These are phyloP conservation scores for Orychophragmus violaceus DNA, from an alignment of 345 rosid species.

Conservation along the genomic window DNA sequence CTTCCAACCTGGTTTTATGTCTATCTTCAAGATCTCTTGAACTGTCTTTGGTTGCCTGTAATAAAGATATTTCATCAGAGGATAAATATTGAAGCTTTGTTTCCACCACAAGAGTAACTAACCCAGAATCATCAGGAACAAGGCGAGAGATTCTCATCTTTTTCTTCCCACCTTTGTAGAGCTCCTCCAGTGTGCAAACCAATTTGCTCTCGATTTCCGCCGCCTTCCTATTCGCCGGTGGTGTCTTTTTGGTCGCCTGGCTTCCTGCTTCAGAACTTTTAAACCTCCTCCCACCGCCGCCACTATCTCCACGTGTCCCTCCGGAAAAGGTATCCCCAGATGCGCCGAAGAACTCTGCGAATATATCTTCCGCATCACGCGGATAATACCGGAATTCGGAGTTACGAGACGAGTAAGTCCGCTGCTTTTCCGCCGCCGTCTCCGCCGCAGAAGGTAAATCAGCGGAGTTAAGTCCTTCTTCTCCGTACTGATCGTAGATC, in stretches of 20 bases:
- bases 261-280: conserved; percentile 26
- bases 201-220: conserved; percentile 67
- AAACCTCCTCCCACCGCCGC: conserved; percentile 4
- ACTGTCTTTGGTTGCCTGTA: too few relatives aligned
- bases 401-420: not conserved
- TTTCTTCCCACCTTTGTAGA: conserved; percentile 66
- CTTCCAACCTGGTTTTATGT: too few relatives aligned
- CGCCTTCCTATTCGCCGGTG: conserved; percentile 43
- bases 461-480: conserved; percentile 52
- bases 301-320: conserved; percentile 8
- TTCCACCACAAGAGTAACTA: not conserved
- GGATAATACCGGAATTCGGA: conserved; percentile 42
- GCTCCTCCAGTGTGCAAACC: conserved; percentile 73
- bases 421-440: conserved; percentile 20
- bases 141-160: conserved; percentile 78
- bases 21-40: too few relatives aligned
- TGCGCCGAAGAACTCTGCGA: conserved; percentile 58
- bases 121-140: conserved; percentile 68
- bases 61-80: too few relatives aligned
- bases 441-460: conserved; percentile 39
- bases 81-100: too few relatives aligned
- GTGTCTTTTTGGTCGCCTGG: conserved; percentile 40
- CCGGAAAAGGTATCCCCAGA: conserved; percentile 20
- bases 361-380: conserved; percentile 64
- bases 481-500: conserved; percentile 83